Base-by-base conservation (phyloP, 148 eudicot species). In the Rhododendron ferrugineum region DNA sequence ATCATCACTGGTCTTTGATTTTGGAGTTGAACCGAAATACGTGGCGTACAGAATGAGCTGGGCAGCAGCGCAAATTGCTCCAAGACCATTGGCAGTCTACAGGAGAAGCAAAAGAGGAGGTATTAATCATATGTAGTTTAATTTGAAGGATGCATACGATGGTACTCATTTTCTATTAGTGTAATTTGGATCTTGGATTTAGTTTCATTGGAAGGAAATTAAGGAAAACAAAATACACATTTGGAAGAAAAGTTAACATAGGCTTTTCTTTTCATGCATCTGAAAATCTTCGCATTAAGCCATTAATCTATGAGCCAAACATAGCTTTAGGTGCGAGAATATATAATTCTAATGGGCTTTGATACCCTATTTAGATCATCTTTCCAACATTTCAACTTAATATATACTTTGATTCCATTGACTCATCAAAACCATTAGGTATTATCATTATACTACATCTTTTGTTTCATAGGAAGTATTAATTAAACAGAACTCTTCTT, bases 81-180 rank as follows among this genome's bases (percentile, higher is more conserved):
- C 95, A 40, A 89, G 10, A 14, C 89, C 91, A 86, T 92, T 91
- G 60, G 91, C 89, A 18, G 50, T 77, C 97, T 93, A 90, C 50
- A 78, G 37, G 14, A 84, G 11, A 36, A 46, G 64, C 75, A 15
- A 9, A 37, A 9, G 16, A 40, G 32, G 23, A 50, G 40, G 50
- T 15, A 64, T 80, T 37, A 32, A 49, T 30, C 75, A 13, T 30
- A 20, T 13, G 75, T 30, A 30, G 60, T 26, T 23, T 8, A 26
- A 8, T 26, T 64, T 64, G 30, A 64, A 64, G 32, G 32, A 64
- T n/a, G 9, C 54, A 11, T 14, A 68, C 6, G 6, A 30, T 68
- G 74, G 1, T n/a, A 11, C 70, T 8, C 18, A 28, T 11, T 68
- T 66, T 10, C 10, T 28, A 26, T 5, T 11, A 0, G 34, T 23